Evolutionary conservation across 2,329 filamentous ascomycete genomes (phyloP), one percentile per base, ranked within the genome.

Genomic region (Diaporthe australafricana): DNA sequence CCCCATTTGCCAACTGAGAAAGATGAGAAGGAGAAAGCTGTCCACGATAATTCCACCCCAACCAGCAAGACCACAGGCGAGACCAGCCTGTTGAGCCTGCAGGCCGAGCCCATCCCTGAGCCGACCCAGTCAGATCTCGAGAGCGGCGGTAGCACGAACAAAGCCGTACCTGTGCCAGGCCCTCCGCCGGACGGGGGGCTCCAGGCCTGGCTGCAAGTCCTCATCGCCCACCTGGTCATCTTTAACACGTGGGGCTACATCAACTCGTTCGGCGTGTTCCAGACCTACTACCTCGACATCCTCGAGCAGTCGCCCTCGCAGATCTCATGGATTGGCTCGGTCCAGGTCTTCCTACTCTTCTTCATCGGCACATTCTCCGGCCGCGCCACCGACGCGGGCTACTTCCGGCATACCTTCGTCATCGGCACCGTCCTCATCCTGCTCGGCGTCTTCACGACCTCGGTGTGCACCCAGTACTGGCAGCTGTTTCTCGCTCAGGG

Each of bases 401-500:
- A 87, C 77, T 87, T 88, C 74, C 83, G 83, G 0, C 80, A 80
- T 5, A 75, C 86, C 1, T 78, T 87, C 40, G 40, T 81, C 9
- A 30, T 76, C 3, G 87, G 87, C 27, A 80, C 80, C 14, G 72
- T 77, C 2, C 80, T 89, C 45, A 81, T 85, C 50, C 73, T 84
- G 3, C 69, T 85, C 6, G 87, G 86, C 62, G 79, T 87, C 74
- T 86, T 91, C 76, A 78, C 79, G 0, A 84, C 85, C 0, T 84
- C 85, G 0, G 77, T 79, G 9, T 81, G 81, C 16, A 83, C 81
- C 0, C 72, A 80, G 53, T 90, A 89, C 80, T 89, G 85, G 85
- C 88, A 90, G 67, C 77, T 89, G 0, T 77, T 90, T n/a, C 79
- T 90, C 2, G 80, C 86, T 0, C 89, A 90, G 76, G 89, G 89